phyloP scores from a whole-genome alignment of 805 yeast species.

The Metschnikowia bowlesiae region DNA sequence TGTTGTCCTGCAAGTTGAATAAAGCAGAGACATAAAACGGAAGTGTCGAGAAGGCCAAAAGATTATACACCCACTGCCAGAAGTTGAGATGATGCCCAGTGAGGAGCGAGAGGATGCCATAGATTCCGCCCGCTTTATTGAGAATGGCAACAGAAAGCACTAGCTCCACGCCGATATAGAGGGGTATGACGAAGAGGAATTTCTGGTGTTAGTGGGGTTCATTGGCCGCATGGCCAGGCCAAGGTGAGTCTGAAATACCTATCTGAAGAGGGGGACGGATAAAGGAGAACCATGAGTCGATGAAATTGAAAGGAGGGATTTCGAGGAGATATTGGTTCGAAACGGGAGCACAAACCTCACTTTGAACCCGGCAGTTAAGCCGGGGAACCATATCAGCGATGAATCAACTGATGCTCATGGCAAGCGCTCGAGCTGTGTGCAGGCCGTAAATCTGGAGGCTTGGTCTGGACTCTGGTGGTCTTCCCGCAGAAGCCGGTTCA shows the following conservation, averaged over 20 bases:
- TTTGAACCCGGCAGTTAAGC: too few species aligned
- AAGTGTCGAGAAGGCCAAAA: slow-evolving; percentile 57
- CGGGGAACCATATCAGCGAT: too few species aligned
- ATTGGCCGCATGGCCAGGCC: background rate
- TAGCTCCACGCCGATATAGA: slow-evolving; percentile 83
- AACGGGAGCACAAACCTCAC: too few species aligned
- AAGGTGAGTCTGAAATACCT: background rate
- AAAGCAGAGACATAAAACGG: slow-evolving; percentile 66
- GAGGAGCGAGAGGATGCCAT: slow-evolving; percentile 78
- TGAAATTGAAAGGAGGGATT: too few species aligned
- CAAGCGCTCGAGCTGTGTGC: too few species aligned
- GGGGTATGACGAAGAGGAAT: slow-evolving; percentile 69
- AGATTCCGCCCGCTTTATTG: slow-evolving; percentile 85
- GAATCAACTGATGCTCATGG: too few species aligned
- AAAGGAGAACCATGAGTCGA: background rate
- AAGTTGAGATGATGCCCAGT: slow-evolving; percentile 85
- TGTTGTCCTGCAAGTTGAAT: slow-evolving; percentile 28
- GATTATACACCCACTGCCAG: slow-evolving; percentile 77
- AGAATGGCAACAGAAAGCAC: slow-evolving; percentile 70
- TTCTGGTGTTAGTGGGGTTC: slow-evolving; percentile 30
- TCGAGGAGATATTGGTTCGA: too few species aligned
- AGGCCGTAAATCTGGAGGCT: too few species aligned
- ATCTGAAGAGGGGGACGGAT: background rate
- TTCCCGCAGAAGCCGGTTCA: background rate
- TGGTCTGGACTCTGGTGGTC: background rate